Evolutionary conservation across 2,329 filamentous ascomycete species (phyloP), one percentile per base, ranked within the genome.

Genomic region (Acrocalymma vagum): DNA sequence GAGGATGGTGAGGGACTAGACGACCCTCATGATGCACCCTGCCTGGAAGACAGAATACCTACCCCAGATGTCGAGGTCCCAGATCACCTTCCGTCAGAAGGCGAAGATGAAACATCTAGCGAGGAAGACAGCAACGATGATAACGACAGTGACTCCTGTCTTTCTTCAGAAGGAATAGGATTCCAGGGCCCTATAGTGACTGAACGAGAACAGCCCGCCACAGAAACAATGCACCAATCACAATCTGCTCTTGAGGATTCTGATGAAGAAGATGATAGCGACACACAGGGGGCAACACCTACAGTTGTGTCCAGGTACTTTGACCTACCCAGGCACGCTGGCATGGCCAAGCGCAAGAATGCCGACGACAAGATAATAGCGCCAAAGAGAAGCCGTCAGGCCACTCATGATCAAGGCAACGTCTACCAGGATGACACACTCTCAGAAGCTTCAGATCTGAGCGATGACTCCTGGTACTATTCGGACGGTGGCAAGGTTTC

Each of bases 41-140:
- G 14, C 22, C 32, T 35, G 14, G 15, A 35, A 35, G 32, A 35
- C n/a, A n/a, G n/a, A n/a, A 16, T 34, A 14, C 20, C 30, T 9
- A 34, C 20, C n/a, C n/a, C 16, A 15, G 6, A 23, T 23, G 13
- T 21, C 10, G 30, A 22, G n/a, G 20, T 24, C 16, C 30, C 20
- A 11, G 20, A 34, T n/a, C 8, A 24, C 13, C 17, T 34, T 8
- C 6, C 14, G n/a, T 23, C 20, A 15, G 30, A 34, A 34, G 18
- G 6, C 9, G 20, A 23, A 6, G 17, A 34, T 24, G 17, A 24
- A 16, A 34, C 20, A 23, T 15, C 13, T 17, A 17, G 20, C 13
- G 13, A 8, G 16, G 13, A 30, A 15, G 29, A 30, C n/a, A n/a
- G n/a, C n/a, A n/a, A n/a, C n/a, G n/a, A n/a, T n/a, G n/a, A n/a